phyloP scores from a whole-genome alignment of 768 basidiomycete species.

The Tulasnella sp. region DNA sequence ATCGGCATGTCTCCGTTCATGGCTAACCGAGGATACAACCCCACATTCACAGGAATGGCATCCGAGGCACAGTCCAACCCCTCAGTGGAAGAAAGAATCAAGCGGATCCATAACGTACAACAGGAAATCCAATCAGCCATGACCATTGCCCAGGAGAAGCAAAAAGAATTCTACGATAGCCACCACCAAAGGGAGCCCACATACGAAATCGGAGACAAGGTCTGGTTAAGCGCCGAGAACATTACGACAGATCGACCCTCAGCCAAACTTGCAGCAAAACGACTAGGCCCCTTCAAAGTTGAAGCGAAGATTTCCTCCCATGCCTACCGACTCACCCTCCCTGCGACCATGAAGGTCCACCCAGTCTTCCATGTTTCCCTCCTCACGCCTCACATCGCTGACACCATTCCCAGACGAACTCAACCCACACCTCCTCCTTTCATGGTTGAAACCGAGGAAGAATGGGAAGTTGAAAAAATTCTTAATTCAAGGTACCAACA shows the following conservation, averaged over 20 bases:
- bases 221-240: not conserved
- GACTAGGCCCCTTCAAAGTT: conserved; percentile 14
- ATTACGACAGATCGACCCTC: conserved; percentile 8
- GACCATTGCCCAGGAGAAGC: not conserved
- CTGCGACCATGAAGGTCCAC: conserved; percentile 1
- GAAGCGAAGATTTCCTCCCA: not conserved
- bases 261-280: not conserved
- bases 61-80: too few relatives aligned
- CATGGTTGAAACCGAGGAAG: not conserved
- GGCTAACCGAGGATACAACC: too few relatives aligned
- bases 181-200: not conserved
- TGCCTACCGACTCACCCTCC: conserved; percentile 7
- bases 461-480: not conserved
- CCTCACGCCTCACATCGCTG: not conserved
- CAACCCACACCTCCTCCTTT: not conserved
- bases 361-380: conserved; percentile 21
- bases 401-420: not conserved
- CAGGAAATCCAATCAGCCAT: not conserved
- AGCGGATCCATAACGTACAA: not conserved
- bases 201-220: conserved; percentile 17
- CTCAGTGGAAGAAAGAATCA: not conserved
- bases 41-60: too few relatives aligned
- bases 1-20: too few relatives aligned
- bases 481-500: not conserved
- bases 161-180: not conserved